A percentile compares a stretch with the other conserved stretches of the same genome.
phyloP scores from a whole-genome alignment of 2,329 filamentous ascomycete genomes.

The Aspergillus pseudoterreus region DNA sequence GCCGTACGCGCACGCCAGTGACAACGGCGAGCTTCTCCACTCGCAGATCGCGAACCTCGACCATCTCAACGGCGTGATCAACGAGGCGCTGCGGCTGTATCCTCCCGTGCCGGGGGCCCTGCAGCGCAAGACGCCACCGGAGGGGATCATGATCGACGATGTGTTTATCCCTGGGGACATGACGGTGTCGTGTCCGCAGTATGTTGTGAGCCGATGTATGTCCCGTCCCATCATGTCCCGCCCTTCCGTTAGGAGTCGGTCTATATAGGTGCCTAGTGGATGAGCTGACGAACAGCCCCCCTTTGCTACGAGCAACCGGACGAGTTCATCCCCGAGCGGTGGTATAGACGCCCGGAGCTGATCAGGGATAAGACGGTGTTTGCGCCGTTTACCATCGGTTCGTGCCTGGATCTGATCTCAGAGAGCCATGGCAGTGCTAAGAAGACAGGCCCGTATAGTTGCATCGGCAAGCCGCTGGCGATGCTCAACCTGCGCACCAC shows the following conservation, averaged over 20 bases:
- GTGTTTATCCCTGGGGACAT: constrained; percentile 16
- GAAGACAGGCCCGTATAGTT: constrained; percentile 27
- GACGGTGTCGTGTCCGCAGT: constrained; percentile 20
- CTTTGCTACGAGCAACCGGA: constrained; percentile 23
- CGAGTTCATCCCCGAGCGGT: constrained; percentile 27
- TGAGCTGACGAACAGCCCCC: constrained; percentile 15
- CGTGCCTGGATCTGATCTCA: too few relatives aligned
- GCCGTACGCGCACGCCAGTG: too few relatives aligned
- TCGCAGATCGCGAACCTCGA: too few relatives aligned
- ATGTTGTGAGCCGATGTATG: constrained; percentile 21
- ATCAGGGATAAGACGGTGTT: constrained; percentile 32
- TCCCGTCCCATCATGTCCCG: too few relatives aligned
- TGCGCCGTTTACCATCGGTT: constrained; percentile 31
- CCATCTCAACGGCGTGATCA: too few relatives aligned
- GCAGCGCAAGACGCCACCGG: too few relatives aligned
- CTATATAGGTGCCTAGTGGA: too few relatives aligned
- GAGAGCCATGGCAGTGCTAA: too few relatives aligned
- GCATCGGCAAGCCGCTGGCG: constrained; percentile 37
- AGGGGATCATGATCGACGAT: constrained; percentile 17
- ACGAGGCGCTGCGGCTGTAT: too few relatives aligned
- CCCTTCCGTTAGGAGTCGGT: too few relatives aligned
- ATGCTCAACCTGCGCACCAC: constrained; percentile 34
- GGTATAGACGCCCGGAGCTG: constrained; percentile 31
- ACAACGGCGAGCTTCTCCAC: too few relatives aligned
- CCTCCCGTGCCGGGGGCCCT: too few relatives aligned